A percentile compares a stretch with the other conserved stretches of the same genome.
These are phyloP conservation scores for Simplicillium aogashimaense DNA, from an alignment of 2,329 filamentous ascomycete species.

Conservation along the genomic window DNA sequence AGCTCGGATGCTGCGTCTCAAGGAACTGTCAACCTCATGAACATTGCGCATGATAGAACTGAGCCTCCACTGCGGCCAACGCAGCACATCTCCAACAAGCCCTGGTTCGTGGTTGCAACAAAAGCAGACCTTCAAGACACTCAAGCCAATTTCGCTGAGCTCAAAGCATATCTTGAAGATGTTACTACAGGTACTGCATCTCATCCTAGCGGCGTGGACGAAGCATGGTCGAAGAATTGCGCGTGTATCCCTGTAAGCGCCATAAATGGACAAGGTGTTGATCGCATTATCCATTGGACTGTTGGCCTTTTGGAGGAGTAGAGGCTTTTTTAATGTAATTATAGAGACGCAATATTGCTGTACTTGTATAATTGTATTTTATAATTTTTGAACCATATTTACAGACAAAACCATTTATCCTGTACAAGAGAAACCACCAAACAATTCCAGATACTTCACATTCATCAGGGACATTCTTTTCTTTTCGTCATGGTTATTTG, in stretches of 20 bases:
- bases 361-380: background rate
- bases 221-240: slow-evolving; percentile 50
- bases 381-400: slow-evolving; percentile 1
- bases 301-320: slow-evolving; percentile 54
- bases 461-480: background rate
- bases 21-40: slow-evolving; percentile 7
- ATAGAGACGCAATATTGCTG: slow-evolving; percentile 10
- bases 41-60: slow-evolving; percentile 9
- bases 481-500: slow-evolving; percentile 8
- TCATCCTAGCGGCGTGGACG: slow-evolving; percentile 62
- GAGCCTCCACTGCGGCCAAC: slow-evolving; percentile 16
- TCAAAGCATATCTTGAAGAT: slow-evolving; percentile 61
- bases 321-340: background rate
- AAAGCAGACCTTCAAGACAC: slow-evolving; percentile 81
- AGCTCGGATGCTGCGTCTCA: slow-evolving; percentile 27
- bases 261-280: slow-evolving; percentile 75
- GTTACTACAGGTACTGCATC: slow-evolving; percentile 51
- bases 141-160: slow-evolving; percentile 60
- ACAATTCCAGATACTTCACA: background rate
- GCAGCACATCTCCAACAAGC: slow-evolving; percentile 83
- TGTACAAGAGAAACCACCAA: background rate
- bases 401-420: background rate
- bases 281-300: slow-evolving; percentile 63
- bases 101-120: slow-evolving; percentile 92
- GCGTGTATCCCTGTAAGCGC: slow-evolving; percentile 79